Base-by-base conservation (phyloP, 169 alveolate genomes). In the Eimeria tenella region DNA sequence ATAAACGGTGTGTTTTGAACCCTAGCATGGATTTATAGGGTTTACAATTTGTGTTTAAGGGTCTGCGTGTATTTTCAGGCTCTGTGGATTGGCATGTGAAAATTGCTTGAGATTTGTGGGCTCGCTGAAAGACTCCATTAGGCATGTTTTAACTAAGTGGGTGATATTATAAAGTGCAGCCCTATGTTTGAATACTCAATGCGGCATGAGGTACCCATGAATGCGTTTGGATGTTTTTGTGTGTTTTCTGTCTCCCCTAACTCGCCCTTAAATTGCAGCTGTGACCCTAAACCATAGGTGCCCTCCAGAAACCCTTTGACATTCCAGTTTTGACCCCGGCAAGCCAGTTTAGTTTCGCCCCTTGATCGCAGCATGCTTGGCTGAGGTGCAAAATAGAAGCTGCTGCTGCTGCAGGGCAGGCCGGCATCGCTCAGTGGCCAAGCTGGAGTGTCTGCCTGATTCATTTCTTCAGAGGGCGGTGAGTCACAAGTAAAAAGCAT, bases 61-160 rank as follows among this genome's bases (percentile, higher is more conserved):
- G 7, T 84, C 0, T 31, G 62, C 15, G 52, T 62, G 70, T 25
- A 1, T 31, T 58, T 31, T 62, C 81, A 84, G 91, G 91, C 65
- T 84, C 17, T 84, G 91, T 31, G 91, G 91, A 77, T 55, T 60
- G 23, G 62, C 63, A 25, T 60, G 91, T 62, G 42, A 77, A 56
- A 84, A 84, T 49, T 84, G 91, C n/a, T 15, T 84, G n/a, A 58
- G 91, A n/a, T 84, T 84, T 17, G 81, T 84, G 50, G 91, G 91
- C 9, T 84, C 91, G 7, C 50, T 84, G 63, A 62, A 84, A 49
- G 91, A 84, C 63, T 58, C 65, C 52, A 84, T 62, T 6, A 53
- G 81, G n/a, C 91, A 84, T 19, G 60, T 84, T 2, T 77, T 84
- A 6, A 84, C 23, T 21, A 49, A 62, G 91, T 84, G 25, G 23